These are phyloP conservation scores for Drechslerella coelobrocha DNA, from an alignment of 2,329 filamentous ascomycete species.

Conservation along the genomic window DNA sequence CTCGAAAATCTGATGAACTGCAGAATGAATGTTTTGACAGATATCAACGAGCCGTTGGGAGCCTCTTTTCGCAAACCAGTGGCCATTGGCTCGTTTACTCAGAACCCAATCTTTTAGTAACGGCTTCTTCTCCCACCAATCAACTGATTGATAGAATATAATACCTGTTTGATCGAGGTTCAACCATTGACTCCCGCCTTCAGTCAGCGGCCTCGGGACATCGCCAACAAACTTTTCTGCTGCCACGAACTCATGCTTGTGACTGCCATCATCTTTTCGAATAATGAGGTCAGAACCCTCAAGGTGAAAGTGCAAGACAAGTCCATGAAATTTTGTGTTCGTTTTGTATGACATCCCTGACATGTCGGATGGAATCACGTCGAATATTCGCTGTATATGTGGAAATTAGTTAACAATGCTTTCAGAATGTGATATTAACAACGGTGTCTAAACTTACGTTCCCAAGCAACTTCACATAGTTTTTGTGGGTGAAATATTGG, in stretches of 20 bases:
- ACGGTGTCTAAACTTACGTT: conserved; percentile 55
- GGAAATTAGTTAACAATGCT: conserved; percentile 1
- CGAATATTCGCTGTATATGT: conserved; percentile 52
- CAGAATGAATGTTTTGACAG: conserved; percentile 2
- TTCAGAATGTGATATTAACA: not conserved
- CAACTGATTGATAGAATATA: conserved; percentile 3
- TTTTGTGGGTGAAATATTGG: conserved; percentile 59
- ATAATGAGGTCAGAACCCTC: conserved; percentile 5
- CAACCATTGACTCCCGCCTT: conserved; percentile 28
- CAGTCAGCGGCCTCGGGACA: conserved; percentile 6
- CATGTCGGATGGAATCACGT: conserved; percentile 57
- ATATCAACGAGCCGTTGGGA: conserved; percentile 8
- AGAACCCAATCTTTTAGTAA: conserved; percentile 12
- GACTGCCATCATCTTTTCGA: conserved; percentile 6
- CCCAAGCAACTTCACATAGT: conserved; percentile 62
- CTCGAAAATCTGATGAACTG: not conserved
- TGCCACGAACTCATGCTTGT: conserved; percentile 16
- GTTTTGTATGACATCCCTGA: conserved; percentile 57
- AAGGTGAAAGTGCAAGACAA: conserved; percentile 16
- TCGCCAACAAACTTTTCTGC: conserved; percentile 5
- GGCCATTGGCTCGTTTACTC: not conserved
- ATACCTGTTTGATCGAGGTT: not conserved
- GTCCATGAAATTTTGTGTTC: conserved; percentile 52
- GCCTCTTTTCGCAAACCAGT: conserved; percentile 7
- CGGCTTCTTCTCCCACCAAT: conserved; percentile 8